Conservation (phyloP, 2,329 filamentous ascomycete genomes). For the Thelonectria blattea region DNA sequence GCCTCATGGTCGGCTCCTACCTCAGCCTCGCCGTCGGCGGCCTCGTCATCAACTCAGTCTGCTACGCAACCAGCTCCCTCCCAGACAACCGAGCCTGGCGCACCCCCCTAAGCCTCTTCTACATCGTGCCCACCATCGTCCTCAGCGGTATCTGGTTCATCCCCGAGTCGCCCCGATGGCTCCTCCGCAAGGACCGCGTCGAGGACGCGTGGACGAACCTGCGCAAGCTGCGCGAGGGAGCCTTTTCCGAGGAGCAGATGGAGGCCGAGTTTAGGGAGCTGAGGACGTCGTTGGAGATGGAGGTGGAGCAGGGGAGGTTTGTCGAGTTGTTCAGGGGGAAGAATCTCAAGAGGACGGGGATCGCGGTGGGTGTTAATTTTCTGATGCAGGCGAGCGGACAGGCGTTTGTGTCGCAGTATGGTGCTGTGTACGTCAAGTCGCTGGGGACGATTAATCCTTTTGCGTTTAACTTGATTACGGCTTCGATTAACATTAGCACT, state of each 20-base stretch:
- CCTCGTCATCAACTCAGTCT: conserved; percentile 35
- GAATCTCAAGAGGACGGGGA: conserved; percentile 25
- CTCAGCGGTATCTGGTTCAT: conserved; percentile 27
- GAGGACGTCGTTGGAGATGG: conserved; percentile 17
- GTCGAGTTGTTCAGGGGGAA: conserved; percentile 19
- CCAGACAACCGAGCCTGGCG: conserved; percentile 30
- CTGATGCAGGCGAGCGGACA: conserved; percentile 31
- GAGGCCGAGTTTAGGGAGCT: conserved; percentile 25
- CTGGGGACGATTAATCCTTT: conserved; percentile 38
- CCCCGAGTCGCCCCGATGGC: conserved; percentile 37
- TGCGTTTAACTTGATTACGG: conserved; percentile 32
- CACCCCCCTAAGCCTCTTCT: conserved; percentile 34
- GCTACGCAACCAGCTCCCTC: conserved; percentile 29
- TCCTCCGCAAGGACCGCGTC: conserved; percentile 26
- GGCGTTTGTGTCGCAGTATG: conserved; percentile 31
- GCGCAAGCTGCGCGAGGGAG: conserved; percentile 14
- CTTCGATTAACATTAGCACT: conserved; percentile 25
- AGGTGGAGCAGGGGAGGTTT: conserved; percentile 26
- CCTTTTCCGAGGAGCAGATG: conserved; percentile 28
- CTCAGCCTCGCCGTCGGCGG: conserved; percentile 35
- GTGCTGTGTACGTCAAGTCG: conserved; percentile 29
- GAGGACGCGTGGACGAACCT: conserved; percentile 27
- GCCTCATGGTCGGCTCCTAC: conserved; percentile 44
- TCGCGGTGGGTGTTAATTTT: conserved; percentile 26
- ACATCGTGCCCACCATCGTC: conserved; percentile 28